Evolutionary conservation across 2,329 filamentous ascomycete species (phyloP), one percentile per base, ranked within the genome.

Genomic region (Fusarium aywerte): DNA sequence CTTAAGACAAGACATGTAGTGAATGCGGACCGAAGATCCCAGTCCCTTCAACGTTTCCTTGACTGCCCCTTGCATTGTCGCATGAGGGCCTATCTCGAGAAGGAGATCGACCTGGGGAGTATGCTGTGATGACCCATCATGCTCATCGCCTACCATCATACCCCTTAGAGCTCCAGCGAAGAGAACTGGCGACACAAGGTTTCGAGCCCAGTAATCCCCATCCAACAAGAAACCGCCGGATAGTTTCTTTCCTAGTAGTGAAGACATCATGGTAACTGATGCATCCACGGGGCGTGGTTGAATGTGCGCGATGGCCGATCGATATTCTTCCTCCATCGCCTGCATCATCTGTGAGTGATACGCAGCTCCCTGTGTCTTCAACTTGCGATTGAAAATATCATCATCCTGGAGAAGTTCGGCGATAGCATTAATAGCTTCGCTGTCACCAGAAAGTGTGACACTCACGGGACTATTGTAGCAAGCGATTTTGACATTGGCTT

Each of bases 131-230:
- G 45, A 36, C 3, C 40, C 25, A 4, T 43, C 40, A 36, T 32
- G 16, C 15, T 39, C 33, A 13, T 55, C 43, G 13, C 42, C 40
- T 18, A 38, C 73, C 7, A 72, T 58, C 10, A 49, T 40, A 0
- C 71, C 56, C 7, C 38, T 33, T 9, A 56, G 27, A 18, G 51
- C 47, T 11, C 53, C 40, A 16, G 31, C 51, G 39, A 55, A 60
- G 35, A 23, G 43, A 4, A 58, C 67, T 38, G 25, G 58, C 11
- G 43, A 67, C 9, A 50, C 58, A 38, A 70, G 39, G 35, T 76
- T 75, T 21, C 50, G 33, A 15, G 49, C 52, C 67, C 69, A 74
- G 51, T 73, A 75, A 1, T 57, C 29, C 7, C 48, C 45, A 29
- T 49, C 45, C 32, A 49, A 16, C 45, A 49, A 27, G 32, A 27